These are phyloP conservation scores for Cadophora malorum DNA, from an alignment of 2,329 filamentous ascomycete species.

Conservation along the genomic window DNA sequence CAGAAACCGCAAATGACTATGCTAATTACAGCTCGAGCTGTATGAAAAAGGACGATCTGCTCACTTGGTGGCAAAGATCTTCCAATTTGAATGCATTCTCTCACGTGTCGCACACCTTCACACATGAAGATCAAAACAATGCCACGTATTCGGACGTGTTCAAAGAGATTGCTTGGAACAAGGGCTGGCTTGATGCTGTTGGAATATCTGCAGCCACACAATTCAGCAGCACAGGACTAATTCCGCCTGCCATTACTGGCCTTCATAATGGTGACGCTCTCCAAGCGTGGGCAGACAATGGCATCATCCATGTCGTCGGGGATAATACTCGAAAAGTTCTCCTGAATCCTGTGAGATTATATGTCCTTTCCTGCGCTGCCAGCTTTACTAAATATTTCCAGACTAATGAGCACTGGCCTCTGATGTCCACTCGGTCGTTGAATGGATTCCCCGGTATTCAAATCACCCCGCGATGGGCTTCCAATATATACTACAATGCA, in stretches of 20 bases:
- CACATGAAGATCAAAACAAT: slow-evolving; percentile 64
- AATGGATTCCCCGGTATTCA: slow-evolving; percentile 63
- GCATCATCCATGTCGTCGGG: slow-evolving; percentile 65
- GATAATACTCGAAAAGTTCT: slow-evolving; percentile 65
- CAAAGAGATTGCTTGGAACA: slow-evolving; percentile 66
- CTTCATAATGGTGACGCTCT: slow-evolving; percentile 69
- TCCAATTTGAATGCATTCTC: slow-evolving; percentile 60
- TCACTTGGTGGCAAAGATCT: slow-evolving; percentile 57
- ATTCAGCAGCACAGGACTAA: slow-evolving; percentile 61
- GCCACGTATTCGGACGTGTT: slow-evolving; percentile 62
- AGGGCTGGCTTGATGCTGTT: slow-evolving; percentile 61
- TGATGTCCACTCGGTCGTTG: slow-evolving; percentile 55
- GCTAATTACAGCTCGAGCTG: slow-evolving; percentile 47
- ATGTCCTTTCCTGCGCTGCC: not conserved
- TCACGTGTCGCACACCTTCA: slow-evolving; percentile 67
- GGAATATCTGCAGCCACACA: slow-evolving; percentile 54
- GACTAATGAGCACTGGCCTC: slow-evolving; percentile 56
- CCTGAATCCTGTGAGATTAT: slow-evolving; percentile 48
- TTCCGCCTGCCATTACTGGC: slow-evolving; percentile 68
- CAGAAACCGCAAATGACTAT: slow-evolving; percentile 41
- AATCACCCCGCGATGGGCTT: slow-evolving; percentile 65
- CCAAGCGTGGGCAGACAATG: slow-evolving; percentile 62
- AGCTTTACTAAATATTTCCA: slow-evolving; percentile 1
- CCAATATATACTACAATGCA: slow-evolving; percentile 67
- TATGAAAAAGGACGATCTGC: slow-evolving; percentile 55